Conservation (phyloP, 495 filamentous ascomycete genomes). For the Chaetomium fimeti region DNA sequence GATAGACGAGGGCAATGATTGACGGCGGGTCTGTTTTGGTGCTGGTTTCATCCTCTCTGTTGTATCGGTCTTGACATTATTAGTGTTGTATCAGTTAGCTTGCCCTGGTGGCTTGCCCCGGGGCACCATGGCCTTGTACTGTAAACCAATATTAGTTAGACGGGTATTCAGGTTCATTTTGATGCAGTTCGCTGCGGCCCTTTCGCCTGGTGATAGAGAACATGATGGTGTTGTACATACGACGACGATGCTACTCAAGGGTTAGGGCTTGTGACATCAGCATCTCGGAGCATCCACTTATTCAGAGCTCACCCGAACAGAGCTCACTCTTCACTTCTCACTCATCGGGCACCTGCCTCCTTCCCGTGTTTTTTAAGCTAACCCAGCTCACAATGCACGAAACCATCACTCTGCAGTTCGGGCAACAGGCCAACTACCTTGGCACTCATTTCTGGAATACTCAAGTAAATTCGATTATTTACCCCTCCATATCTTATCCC, state of each 20-base stretch:
- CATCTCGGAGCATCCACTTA: slow-evolving; percentile 6
- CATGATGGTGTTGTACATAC: background rate
- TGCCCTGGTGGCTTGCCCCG: too few species aligned
- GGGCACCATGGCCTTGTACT: background rate
- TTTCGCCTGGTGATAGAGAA: too few species aligned
- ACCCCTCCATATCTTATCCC: slow-evolving; percentile 11
- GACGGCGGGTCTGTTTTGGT: background rate
- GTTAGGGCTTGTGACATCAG: slow-evolving; percentile 15
- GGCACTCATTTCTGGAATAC: slow-evolving; percentile 99
- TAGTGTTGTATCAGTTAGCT: background rate
- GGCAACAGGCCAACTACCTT: slow-evolving; percentile 87
- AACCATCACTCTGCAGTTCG: slow-evolving; percentile 90
- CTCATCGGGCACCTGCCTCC: slow-evolving; percentile 9
- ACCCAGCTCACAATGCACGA: slow-evolving; percentile 70
- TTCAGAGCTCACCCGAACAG: background rate
- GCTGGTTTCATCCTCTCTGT: background rate
- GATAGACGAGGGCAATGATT: slow-evolving; percentile 23
- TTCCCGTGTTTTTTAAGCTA: background rate
- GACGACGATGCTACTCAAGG: too few species aligned
- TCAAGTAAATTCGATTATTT: slow-evolving; percentile 48
- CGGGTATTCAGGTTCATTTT: background rate
- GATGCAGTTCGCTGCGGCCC: too few species aligned
- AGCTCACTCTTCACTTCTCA: slow-evolving; percentile 18
- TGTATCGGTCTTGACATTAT: background rate
- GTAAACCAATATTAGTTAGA: background rate